These are phyloP conservation scores for Penicillium malachiteum DNA, from an alignment of 495 filamentous ascomycete species.

Conservation along the genomic window DNA sequence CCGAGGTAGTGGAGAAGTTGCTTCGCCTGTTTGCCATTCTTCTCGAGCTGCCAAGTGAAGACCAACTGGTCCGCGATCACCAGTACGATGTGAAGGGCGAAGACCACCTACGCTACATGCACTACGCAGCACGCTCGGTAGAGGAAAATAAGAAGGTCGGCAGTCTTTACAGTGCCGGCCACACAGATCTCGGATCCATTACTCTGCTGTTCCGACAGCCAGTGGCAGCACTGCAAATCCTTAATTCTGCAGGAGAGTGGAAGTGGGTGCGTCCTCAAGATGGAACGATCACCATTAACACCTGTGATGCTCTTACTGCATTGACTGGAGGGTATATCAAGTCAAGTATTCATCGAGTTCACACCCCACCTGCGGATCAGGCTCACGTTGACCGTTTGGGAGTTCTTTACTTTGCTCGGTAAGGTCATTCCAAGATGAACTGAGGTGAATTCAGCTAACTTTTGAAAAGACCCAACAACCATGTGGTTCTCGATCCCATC, in stretches of 20 bases:
- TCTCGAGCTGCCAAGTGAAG: slow-evolving; percentile 49
- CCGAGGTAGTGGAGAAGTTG: slow-evolving; percentile 48
- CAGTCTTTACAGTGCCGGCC: slow-evolving; percentile 33
- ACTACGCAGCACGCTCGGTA: slow-evolving; percentile 43
- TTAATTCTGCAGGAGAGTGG: slow-evolving; percentile 35
- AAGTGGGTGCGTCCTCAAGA: slow-evolving; percentile 46
- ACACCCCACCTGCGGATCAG: slow-evolving; percentile 50
- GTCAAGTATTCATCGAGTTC: slow-evolving; percentile 52
- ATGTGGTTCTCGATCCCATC: slow-evolving; percentile 42
- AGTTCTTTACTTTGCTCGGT: slow-evolving; percentile 46
- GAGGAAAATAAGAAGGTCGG: slow-evolving; percentile 43
- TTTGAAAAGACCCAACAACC: slow-evolving; percentile 31
- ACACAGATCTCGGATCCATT: slow-evolving; percentile 42
- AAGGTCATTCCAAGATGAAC: not conserved
- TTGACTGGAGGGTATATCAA: slow-evolving; percentile 51
- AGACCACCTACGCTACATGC: slow-evolving; percentile 54
- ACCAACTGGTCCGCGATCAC: slow-evolving; percentile 48
- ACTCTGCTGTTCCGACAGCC: slow-evolving; percentile 48
- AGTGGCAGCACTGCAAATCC: slow-evolving; percentile 49
- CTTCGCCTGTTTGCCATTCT: slow-evolving; percentile 53
- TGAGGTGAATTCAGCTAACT: not conserved
- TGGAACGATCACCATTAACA: slow-evolving; percentile 54
- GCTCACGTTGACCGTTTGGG: slow-evolving; percentile 51
- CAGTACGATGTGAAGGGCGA: slow-evolving; percentile 48
- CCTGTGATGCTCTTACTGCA: slow-evolving; percentile 47